These are phyloP conservation scores for Wickerhamiella kurtzmanii DNA, from an alignment of 805 yeast genomes.

Conservation along the genomic window DNA sequence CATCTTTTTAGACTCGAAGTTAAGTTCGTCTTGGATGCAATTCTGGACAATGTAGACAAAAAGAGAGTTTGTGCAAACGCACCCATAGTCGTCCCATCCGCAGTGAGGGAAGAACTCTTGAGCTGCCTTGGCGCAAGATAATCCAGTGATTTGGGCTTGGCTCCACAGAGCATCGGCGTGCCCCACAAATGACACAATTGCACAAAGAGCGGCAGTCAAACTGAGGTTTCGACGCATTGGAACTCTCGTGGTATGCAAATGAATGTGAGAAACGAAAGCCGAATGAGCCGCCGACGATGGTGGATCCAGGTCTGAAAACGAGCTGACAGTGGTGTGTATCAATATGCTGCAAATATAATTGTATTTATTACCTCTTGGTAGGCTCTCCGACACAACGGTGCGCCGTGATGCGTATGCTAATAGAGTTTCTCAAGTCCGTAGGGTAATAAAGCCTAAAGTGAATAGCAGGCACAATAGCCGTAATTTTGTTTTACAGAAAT, in stretches of 20 bases:
- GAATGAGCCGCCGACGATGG: too few species aligned
- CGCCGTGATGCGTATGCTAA: not conserved
- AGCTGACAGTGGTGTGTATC: not conserved
- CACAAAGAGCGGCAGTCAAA: too few species aligned
- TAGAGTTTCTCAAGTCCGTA: not conserved
- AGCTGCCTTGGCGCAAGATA: slow-evolving; percentile 18
- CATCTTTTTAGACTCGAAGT: slow-evolving; percentile 13
- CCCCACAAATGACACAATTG: not conserved
- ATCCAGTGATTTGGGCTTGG: slow-evolving; percentile 7
- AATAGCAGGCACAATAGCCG: too few species aligned
- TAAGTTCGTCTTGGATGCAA: slow-evolving; percentile 21
- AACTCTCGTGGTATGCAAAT: too few species aligned
- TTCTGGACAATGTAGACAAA: slow-evolving; percentile 24
- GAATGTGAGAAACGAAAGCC: too few species aligned
- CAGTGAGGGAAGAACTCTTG: slow-evolving; percentile 14
- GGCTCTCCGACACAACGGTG: not conserved
- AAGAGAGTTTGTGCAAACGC: slow-evolving; percentile 21
- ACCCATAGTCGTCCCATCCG: slow-evolving; percentile 17
- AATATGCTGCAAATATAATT: not conserved
- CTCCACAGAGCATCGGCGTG: slow-evolving; percentile 10
- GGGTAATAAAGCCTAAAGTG: not conserved
- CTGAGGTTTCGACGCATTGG: too few species aligned
- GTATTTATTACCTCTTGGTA: not conserved
- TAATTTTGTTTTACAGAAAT: too few species aligned
- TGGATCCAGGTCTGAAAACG: too few species aligned